A percentile compares a stretch with the other conserved stretches of the same genome.
phyloP scores from a whole-genome alignment of 2,329 filamentous ascomycete species.

The Leptodontidium sp. region DNA sequence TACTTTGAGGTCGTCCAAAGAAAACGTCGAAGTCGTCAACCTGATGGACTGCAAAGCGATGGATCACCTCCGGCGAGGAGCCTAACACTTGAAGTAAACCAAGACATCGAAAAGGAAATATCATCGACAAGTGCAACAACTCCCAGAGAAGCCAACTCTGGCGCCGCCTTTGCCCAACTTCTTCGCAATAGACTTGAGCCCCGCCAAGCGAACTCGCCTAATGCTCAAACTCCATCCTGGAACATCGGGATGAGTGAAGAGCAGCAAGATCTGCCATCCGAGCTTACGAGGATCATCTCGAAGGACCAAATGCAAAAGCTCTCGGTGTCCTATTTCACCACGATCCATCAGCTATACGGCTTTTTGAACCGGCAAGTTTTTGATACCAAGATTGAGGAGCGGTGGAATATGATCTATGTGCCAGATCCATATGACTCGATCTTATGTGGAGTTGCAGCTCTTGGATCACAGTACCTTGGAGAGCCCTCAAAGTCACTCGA shows the following conservation, averaged over 20 bases:
- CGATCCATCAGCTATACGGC: slow-evolving; percentile 18
- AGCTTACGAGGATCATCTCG: slow-evolving; percentile 15
- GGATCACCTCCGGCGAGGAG: neutral
- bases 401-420: slow-evolving; percentile 19
- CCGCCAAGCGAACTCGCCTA: slow-evolving; percentile 9
- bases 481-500: slow-evolving; percentile 16
- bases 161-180: slow-evolving; percentile 16
- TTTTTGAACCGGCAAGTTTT: slow-evolving; percentile 21
- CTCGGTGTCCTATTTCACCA: slow-evolving; percentile 15
- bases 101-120: slow-evolving; percentile 3
- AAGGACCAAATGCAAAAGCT: slow-evolving; percentile 19
- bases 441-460: slow-evolving; percentile 19
- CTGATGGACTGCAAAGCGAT: slow-evolving; percentile 7
- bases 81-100: neutral
- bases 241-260: slow-evolving; percentile 22
- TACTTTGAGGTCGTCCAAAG: slow-evolving; percentile 20
- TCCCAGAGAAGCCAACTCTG: slow-evolving; percentile 17
- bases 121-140: slow-evolving; percentile 3
- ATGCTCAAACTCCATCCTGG: slow-evolving; percentile 7
- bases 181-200: slow-evolving; percentile 17
- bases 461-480: slow-evolving; percentile 20
- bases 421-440: slow-evolving; percentile 22
- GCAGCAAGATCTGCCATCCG: slow-evolving; percentile 17
- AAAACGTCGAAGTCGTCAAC: slow-evolving; percentile 22
- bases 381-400: slow-evolving; percentile 17